Conservation (phyloP, 108 stramenopile species). For the Discostella pseudostelligera region DNA sequence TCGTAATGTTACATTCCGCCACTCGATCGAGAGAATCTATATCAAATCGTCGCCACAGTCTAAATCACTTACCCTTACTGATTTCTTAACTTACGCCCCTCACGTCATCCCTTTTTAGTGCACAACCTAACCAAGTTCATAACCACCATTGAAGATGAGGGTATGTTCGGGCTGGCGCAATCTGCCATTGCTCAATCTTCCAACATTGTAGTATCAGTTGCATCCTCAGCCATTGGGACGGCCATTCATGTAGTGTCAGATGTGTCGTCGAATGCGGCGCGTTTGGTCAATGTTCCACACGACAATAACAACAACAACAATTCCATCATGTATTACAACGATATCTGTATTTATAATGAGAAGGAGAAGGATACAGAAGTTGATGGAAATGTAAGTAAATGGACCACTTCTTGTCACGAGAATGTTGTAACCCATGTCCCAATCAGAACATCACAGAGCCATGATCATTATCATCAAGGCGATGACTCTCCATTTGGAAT, state of each 20-base stretch:
- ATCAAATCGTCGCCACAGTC: too few relatives aligned
- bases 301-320: not conserved
- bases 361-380: not conserved
- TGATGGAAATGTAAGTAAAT: not conserved
- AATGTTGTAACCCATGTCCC: not conserved
- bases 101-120: not conserved
- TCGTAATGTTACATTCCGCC: too few relatives aligned
- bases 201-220: conserved; percentile 6
- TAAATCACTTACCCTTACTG: not conserved
- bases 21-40: too few relatives aligned
- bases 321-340: too few relatives aligned
- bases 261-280: not conserved
- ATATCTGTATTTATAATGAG: not conserved
- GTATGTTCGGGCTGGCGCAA: conserved; percentile 19
- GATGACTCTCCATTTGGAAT: not conserved
- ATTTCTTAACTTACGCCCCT: not conserved
- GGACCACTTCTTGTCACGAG: not conserved
- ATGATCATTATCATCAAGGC: too few relatives aligned
- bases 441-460: too few relatives aligned
- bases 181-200: conserved; percentile 15
- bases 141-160: conserved; percentile 24
- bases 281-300: not conserved
- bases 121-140: conserved; percentile 1
- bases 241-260: conserved; percentile 15
- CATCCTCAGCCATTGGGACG: conserved; percentile 3